Evolutionary conservation across 352 stramenopile species (phyloP).

Genomic region (Pythium folliculosum): DNA sequence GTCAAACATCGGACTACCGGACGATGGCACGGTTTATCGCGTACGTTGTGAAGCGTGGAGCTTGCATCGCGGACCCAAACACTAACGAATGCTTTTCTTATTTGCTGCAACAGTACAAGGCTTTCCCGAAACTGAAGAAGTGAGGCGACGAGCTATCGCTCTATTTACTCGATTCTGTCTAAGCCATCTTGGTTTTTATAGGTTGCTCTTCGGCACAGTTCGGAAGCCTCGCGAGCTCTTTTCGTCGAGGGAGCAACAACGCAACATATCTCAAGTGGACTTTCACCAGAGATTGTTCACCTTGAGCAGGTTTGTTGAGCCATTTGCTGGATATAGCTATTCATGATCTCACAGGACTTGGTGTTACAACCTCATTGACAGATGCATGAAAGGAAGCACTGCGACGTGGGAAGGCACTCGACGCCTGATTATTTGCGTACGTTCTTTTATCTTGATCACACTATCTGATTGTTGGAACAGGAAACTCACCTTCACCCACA

Average conservation of each 20-base stretch:
- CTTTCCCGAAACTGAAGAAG: slow-evolving; percentile 83
- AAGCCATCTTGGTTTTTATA: slow-evolving; percentile 18
- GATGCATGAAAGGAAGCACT: slow-evolving; percentile 53
- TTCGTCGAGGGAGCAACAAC: slow-evolving; percentile 67
- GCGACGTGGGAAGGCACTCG: slow-evolving; percentile 69
- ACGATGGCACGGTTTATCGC: slow-evolving; percentile 75
- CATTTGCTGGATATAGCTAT: neutral
- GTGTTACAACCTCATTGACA: slow-evolving; percentile 6
- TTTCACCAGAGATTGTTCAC: slow-evolving; percentile 77
- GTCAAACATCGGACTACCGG: slow-evolving; percentile 77
- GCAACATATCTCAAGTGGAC: slow-evolving; percentile 70
- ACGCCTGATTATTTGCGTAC: slow-evolving; percentile 66
- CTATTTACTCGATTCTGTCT: neutral
- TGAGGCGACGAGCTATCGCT: slow-evolving; percentile 24
- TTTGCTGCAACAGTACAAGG: slow-evolving; percentile 58
- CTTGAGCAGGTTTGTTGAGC: slow-evolving; percentile 46
- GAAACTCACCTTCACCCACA: neutral
- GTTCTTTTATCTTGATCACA: neutral
- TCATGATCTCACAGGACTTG: neutral
- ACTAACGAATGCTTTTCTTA: neutral
- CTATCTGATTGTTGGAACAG: neutral
- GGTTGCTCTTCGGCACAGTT: slow-evolving; percentile 69
- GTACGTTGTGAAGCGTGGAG: slow-evolving; percentile 32
- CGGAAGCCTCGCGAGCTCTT: slow-evolving; percentile 77
- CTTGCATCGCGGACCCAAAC: neutral